Evolutionary conservation across 495 filamentous ascomycete genomes (phyloP).

Genomic region (Aspergillus nanangensis): DNA sequence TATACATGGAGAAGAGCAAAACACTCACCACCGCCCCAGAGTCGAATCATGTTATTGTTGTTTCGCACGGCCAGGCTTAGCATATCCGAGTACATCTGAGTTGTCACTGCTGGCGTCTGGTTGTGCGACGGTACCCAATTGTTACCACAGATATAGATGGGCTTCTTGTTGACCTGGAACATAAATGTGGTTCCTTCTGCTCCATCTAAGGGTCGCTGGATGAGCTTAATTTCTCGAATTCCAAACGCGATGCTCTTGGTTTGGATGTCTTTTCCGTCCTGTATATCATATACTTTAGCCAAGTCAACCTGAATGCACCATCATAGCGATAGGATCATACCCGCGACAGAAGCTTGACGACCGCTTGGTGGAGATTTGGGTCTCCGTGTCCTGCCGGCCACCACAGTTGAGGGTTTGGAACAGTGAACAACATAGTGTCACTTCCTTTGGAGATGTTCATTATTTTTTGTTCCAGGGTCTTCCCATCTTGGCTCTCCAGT

Average conservation of each 20-base stretch:
- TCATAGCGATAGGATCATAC: not conserved
- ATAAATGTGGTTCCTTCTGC: not conserved
- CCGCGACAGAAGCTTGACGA: not conserved
- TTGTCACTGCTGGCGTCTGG: not conserved
- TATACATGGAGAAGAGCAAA: not conserved
- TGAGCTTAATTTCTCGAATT: constrained; percentile 1
- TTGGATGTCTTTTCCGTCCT: not conserved
- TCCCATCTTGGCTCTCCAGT: not conserved
- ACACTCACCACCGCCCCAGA: not conserved
- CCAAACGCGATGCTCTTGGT: not conserved
- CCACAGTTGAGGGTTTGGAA: not conserved
- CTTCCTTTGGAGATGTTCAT: not conserved
- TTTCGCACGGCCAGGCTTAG: not conserved
- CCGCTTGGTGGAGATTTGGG: not conserved
- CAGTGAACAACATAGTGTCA: not conserved
- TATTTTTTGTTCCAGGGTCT: not conserved
- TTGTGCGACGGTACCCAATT: constrained; percentile 2
- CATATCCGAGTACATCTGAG: not conserved
- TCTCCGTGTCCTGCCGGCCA: not conserved
- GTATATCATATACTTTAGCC: not conserved
- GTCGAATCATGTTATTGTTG: constrained; percentile 5
- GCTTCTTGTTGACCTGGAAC: constrained; percentile 4
- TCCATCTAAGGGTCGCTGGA: not conserved
- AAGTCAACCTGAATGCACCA: not conserved
- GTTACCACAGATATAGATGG: constrained; percentile 5